These are phyloP conservation scores for Saccharata proteae DNA, from an alignment of 2,329 filamentous ascomycete genomes.

Conservation along the genomic window DNA sequence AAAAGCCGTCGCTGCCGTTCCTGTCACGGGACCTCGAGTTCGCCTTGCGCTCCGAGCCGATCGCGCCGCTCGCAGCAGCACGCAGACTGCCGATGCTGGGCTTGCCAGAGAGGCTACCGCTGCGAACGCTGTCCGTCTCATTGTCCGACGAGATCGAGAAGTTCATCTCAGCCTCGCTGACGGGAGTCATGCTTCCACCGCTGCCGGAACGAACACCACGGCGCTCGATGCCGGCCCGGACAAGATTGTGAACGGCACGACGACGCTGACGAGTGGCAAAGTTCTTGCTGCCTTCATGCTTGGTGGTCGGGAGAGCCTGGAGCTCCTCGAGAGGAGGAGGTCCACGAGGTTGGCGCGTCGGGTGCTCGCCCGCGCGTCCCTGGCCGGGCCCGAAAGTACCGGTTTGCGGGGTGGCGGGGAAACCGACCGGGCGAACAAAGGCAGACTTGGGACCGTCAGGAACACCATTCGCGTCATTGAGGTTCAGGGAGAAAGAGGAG, in stretches of 20 bases:
- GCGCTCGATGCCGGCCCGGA: slow-evolving; percentile 78
- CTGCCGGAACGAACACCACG: slow-evolving; percentile 56
- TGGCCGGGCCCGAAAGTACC: slow-evolving; percentile 89
- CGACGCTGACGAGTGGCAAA: slow-evolving; percentile 88
- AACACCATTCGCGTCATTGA: slow-evolving; percentile 46
- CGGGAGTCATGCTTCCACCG: slow-evolving; percentile 71
- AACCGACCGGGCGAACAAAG: slow-evolving; percentile 39
- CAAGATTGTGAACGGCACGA: slow-evolving; percentile 80
- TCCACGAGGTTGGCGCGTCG: slow-evolving; percentile 80
- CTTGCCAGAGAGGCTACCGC: slow-evolving; percentile 69
- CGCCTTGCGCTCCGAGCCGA: slow-evolving; percentile 72
- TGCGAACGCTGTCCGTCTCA: slow-evolving; percentile 48
- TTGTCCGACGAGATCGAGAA: slow-evolving; percentile 62
- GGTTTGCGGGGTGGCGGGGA: slow-evolving; percentile 68
- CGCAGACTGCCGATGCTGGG: slow-evolving; percentile 62
- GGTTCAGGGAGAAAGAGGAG: slow-evolving; percentile 53
- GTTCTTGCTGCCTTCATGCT: slow-evolving; percentile 93
- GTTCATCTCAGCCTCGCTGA: slow-evolving; percentile 64
- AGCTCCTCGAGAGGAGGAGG: slow-evolving; percentile 89
- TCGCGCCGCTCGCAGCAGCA: slow-evolving; percentile 69
- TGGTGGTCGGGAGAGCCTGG: slow-evolving; percentile 76
- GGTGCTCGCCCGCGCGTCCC: slow-evolving; percentile 86
- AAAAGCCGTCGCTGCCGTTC: slow-evolving; percentile 27
- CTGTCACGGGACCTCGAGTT: slow-evolving; percentile 26
- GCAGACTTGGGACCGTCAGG: slow-evolving; percentile 61